These are phyloP conservation scores for Pisolithus sp. DNA, from an alignment of 768 basidiomycete genomes.

Conservation along the genomic window DNA sequence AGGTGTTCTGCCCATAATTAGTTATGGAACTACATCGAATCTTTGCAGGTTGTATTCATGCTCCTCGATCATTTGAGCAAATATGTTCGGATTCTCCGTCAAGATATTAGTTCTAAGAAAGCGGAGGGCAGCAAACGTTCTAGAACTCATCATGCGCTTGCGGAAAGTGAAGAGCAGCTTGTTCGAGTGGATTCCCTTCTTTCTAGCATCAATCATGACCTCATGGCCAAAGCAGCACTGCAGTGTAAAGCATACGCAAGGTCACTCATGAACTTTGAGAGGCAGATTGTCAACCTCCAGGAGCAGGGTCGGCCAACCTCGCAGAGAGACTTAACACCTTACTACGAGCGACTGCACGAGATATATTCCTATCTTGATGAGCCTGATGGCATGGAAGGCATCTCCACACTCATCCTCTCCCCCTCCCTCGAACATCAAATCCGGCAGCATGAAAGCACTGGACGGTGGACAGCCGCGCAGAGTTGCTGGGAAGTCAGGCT, in stretches of 20 bases:
- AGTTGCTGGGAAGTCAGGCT: constrained; percentile 98
- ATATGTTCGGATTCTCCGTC: constrained; percentile 75
- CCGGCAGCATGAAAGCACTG: constrained; percentile 94
- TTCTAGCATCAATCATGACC: constrained; percentile 73
- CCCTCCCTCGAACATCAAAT: constrained; percentile 95
- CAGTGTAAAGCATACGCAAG: constrained; percentile 93
- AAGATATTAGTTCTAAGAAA: constrained; percentile 50
- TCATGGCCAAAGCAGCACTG: constrained; percentile 91
- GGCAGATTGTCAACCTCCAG: constrained; percentile 56
- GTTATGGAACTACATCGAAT: neutral
- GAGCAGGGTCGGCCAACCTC: constrained; percentile 34
- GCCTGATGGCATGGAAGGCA: constrained; percentile 98
- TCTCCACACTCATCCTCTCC: constrained; percentile 80
- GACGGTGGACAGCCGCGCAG: constrained; percentile 96
- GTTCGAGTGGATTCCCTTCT: constrained; percentile 73
- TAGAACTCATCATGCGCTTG: constrained; percentile 31
- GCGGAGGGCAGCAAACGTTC: constrained; percentile 43
- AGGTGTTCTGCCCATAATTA: constrained; percentile 4
- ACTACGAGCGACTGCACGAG: constrained; percentile 90
- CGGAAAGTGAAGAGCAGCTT: constrained; percentile 52
- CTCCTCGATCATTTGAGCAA: constrained; percentile 91
- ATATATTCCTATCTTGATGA: constrained; percentile 96
- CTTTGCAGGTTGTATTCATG: constrained; percentile 82
- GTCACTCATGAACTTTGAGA: constrained; percentile 92
- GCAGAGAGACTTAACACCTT: constrained; percentile 35